Conservation (phyloP, 208 protist genomes). For the Trypanosomatidae sp. region DNA sequence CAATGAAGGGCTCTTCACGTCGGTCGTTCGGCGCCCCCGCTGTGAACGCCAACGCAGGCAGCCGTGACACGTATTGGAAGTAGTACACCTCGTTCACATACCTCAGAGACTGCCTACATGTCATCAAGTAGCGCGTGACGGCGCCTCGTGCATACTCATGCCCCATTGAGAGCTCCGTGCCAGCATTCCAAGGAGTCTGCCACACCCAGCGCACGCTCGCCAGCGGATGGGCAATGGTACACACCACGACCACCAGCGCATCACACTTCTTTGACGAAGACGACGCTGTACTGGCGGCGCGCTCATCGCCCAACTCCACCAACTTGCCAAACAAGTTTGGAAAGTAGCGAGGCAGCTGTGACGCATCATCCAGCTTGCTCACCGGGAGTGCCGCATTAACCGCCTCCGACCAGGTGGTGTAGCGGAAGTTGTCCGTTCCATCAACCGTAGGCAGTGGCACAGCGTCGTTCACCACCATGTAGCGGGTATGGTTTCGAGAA, state of each 20-base stretch:
- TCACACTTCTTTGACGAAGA: conserved; percentile 10
- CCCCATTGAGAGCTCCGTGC: not conserved
- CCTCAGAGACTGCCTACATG: conserved; percentile 2
- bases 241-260: conserved; percentile 7
- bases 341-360: conserved; percentile 21
- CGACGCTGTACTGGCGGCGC: not conserved
- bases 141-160: conserved; percentile 1
- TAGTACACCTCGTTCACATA: conserved; percentile 7
- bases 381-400: conserved; percentile 14
- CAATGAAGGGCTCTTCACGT: not conserved
- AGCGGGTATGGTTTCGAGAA: conserved; percentile 1
- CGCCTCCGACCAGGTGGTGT: conserved; percentile 7
- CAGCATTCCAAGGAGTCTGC: not conserved
- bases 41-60: conserved; percentile 7
- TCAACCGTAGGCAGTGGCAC: not conserved
- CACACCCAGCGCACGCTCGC: conserved; percentile 12
- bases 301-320: not conserved
- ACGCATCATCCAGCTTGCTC: conserved; percentile 6
- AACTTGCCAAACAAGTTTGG: conserved; percentile 9
- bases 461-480: conserved; percentile 11
- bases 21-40: not conserved
- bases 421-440: not conserved
- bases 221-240: conserved; percentile 5
- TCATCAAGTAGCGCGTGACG: conserved; percentile 20
- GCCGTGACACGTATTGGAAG: not conserved